Base-by-base conservation (phyloP, 148 eudicot species). In the Silene latifolia region DNA sequence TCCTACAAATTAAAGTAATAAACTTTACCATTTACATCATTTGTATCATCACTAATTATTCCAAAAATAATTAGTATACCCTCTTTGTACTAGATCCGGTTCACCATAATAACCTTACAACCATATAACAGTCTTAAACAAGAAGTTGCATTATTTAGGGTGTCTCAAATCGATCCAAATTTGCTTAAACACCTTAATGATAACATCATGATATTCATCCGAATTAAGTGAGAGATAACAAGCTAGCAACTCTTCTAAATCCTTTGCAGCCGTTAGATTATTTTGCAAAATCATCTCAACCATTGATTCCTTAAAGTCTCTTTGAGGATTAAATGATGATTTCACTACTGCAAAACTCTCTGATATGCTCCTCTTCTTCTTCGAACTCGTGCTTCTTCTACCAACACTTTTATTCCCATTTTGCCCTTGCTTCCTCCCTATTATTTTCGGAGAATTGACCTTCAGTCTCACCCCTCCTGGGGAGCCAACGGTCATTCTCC, bases 221-320 rank as follows among this genome's bases (percentile, higher is more conserved):
- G 93, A 88, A 69, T 94, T 94, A 63, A 94, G 71, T 17, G 87
- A 87, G 3, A 93, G 82, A 81, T 87, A 94, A 76, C 87, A 91
- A 35, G 96, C 93, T 27, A 94, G 85, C 66, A 94, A 85, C 60
- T 94, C 95, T 68, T 94, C 98, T 85, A 94, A 83, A 61, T 94
- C 98, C 24, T 87, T 89, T 0, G 97, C 81, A 14, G 80, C 83
- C 70, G 60, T 80, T 42, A 94, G 83, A 72, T 91, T 85, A 44
- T 91, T 91, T 79, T 89, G 84, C 25, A 82, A 67, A 3, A 94
- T 91, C 98, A 94, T 94, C 88, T 94, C 97, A 83, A 91, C 89
- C 97, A 91, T 94, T 46, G 98, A 94, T 29, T 94, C 97, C 62
- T 76, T 89, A 62, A 91, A 94, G 79, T 94, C 98, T 51, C 63